Conservation (phyloP, 441 rosid genomes). For the Lepidium campestre region DNA sequence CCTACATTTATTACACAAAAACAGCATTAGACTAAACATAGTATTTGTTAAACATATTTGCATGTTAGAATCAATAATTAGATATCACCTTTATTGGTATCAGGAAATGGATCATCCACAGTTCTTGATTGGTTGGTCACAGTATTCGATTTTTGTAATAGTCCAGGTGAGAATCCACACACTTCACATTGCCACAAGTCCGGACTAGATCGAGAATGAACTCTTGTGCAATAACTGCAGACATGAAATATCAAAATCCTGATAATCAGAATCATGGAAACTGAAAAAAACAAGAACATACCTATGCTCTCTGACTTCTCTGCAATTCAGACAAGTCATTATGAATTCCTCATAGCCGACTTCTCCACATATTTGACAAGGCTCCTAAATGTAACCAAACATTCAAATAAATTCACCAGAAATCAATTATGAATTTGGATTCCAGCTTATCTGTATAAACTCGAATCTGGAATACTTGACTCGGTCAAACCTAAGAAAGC, state of each 20-base stretch:
- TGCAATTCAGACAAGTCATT: slow-evolving; percentile 29
- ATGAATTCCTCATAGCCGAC: slow-evolving; percentile 1
- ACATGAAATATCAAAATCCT: not conserved
- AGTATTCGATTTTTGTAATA: not conserved
- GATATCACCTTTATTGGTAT: not conserved
- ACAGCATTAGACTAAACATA: not conserved
- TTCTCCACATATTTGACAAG: slow-evolving; percentile 34
- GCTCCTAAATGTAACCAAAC: not conserved
- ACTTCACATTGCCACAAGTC: slow-evolving; percentile 44
- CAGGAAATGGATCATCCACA: not conserved
- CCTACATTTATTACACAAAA: not conserved
- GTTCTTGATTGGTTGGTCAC: not conserved
- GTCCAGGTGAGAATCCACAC: slow-evolving; percentile 20
- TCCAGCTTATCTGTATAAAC: not conserved
- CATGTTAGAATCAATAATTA: not conserved
- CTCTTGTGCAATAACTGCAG: slow-evolving; percentile 43
- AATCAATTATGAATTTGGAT: not conserved
- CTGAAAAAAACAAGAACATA: slow-evolving; percentile 3
- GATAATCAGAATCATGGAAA: not conserved
- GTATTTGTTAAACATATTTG: too few species aligned
- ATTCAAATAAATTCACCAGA: not conserved
- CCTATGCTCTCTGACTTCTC: slow-evolving; percentile 29
- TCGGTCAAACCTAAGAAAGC: not conserved
- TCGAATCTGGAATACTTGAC: not conserved
- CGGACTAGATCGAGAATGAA: not conserved